These are phyloP conservation scores for Glonium stellatum DNA, from an alignment of 495 filamentous ascomycete genomes.

Conservation along the genomic window DNA sequence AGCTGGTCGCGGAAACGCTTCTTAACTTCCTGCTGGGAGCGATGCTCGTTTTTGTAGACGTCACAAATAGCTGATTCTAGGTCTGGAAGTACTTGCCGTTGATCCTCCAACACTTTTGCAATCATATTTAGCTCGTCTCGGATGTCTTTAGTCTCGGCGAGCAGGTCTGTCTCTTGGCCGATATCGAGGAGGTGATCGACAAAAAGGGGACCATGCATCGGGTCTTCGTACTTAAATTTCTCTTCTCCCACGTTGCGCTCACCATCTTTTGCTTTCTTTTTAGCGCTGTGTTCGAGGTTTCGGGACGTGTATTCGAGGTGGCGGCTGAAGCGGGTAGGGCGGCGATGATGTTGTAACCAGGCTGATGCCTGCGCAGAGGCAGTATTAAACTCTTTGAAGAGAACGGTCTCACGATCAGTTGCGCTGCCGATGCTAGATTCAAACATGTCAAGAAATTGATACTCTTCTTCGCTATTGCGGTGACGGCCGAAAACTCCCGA, in stretches of 20 bases:
- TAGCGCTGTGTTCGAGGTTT: conserved; percentile 24
- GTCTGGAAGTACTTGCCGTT: conserved; percentile 48
- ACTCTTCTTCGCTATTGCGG: conserved; percentile 54
- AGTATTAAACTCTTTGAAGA: conserved; percentile 58
- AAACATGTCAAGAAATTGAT: conserved; percentile 69
- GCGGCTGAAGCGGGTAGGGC: conserved; percentile 37
- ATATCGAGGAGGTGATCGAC: conserved; percentile 62
- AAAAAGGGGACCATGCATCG: conserved; percentile 41
- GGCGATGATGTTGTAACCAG: conserved; percentile 56
- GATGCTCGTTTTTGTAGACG: conserved; percentile 46
- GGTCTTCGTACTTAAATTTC: conserved; percentile 24
- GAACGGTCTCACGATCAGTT: conserved; percentile 55
- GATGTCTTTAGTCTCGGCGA: conserved; percentile 65
- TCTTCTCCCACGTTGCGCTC: conserved; percentile 26
- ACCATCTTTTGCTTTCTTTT: neutral
- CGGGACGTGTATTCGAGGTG: conserved; percentile 25
- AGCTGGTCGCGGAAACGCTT: conserved; percentile 55
- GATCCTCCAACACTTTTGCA: conserved; percentile 52
- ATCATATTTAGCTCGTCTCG: conserved; percentile 70
- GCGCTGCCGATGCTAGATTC: conserved; percentile 58
- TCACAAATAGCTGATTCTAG: conserved; percentile 46
- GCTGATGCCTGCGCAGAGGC: conserved; percentile 54
- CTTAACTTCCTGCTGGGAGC: conserved; percentile 45
- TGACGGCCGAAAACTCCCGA: conserved; percentile 60
- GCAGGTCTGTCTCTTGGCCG: conserved; percentile 56